Base-by-base conservation (phyloP, 305 asterid species). In the Solanum hybrid region DNA sequence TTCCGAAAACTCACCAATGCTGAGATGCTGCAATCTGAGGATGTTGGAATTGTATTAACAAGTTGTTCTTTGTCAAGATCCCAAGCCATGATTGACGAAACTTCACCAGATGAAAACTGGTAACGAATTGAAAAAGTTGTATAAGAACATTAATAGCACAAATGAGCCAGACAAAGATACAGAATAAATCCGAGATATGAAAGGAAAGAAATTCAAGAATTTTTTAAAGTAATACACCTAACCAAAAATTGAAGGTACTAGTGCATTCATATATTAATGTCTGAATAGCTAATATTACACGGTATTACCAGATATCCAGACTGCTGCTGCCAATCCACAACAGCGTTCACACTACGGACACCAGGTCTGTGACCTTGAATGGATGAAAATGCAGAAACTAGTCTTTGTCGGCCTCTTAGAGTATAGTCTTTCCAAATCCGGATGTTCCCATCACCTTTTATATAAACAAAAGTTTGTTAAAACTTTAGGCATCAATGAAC, bases 321-420 rank as follows among this genome's bases (percentile, higher is more conserved):
- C 92, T 95, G 99, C 93, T 98, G 99, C 92, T 98, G 99, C 99
- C 99, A 98, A 94, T 98, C 99, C 42, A 98, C 98, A 90, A 98
- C 99, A 89, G 99, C 98, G 27, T 95, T 97, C 93, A 95, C 95
- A 92, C 98, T 93, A 87, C 97, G 97, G 81, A 93, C 97, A 85
- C 98, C 99, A 89, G 98, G 98, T 92, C 94, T 94, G 88, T 94
- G 99, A 79, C 98, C 99, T 91, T 95, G 99, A 91, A 97, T 94
- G 45, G 99, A 95, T 87, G 98, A 91, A 92, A 98, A 97, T 80
- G 98, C 98, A 91, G 99, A 93, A 84, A 98, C 99, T 88, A 98
- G 91, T 91, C 95, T 98, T 90, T 98, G 99, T 85, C 93, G 95
- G 78, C 98, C 97, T 92, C 89, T 95, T 36, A 92, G 88, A 86